Evolutionary conservation across 345 rosid genomes (phyloP).

Genomic region (Corchorus olitorius): DNA sequence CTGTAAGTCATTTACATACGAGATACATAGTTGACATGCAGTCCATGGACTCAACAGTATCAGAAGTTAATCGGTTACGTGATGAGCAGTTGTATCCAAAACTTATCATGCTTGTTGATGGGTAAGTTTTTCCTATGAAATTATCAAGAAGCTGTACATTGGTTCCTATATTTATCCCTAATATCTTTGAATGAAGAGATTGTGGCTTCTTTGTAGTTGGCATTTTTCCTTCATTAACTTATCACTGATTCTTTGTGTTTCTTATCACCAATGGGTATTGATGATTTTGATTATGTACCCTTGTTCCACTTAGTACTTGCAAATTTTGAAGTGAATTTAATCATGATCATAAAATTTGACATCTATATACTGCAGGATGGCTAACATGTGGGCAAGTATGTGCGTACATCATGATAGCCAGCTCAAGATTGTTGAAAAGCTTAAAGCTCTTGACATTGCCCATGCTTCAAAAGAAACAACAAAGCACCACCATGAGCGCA

Average conservation of each 20-base stretch:
- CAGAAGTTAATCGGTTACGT: conserved; percentile 85
- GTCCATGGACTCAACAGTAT: conserved; percentile 91
- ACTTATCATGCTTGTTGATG: conserved; percentile 72
- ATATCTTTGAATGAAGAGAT: not conserved
- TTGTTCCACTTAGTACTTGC: not conserved
- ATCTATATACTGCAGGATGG: conserved; percentile 57
- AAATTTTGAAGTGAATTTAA: conserved; percentile 17
- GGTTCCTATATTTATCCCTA: not conserved
- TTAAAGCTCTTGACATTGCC: conserved; percentile 63
- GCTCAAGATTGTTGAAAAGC: conserved; percentile 58
- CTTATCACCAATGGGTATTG: not conserved
- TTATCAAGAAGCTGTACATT: not conserved
- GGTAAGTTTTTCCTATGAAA: conserved; percentile 45
- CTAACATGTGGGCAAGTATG: conserved; percentile 86
- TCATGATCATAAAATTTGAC: conserved; percentile 6
- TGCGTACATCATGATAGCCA: conserved; percentile 69
- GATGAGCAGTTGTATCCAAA: conserved; percentile 86
- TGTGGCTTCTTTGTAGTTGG: not conserved
- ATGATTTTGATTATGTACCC: not conserved
- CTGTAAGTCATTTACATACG: conserved; percentile 88
- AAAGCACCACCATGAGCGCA: conserved; percentile 70
- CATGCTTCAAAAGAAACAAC: conserved; percentile 73
- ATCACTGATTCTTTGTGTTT: no score
- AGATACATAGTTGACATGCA: conserved; percentile 98
- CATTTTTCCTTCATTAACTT: no score